A percentile compares a stretch with the other conserved stretches of the same genome.
Conservation (phyloP, 1,284 basidiomycete genomes). For the Ceratorhiza oryzae-sativae region DNA sequence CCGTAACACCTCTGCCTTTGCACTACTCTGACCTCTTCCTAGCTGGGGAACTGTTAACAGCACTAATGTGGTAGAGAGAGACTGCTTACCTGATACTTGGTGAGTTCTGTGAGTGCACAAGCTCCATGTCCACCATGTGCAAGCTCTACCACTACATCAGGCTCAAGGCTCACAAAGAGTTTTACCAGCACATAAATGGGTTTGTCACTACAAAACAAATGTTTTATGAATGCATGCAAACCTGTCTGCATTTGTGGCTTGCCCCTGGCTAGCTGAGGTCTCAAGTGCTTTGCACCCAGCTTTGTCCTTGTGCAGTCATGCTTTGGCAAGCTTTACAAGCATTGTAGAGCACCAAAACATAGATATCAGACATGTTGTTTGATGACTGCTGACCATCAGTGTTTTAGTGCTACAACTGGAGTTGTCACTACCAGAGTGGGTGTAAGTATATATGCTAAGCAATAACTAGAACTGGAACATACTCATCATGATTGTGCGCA, state of each 20-base stretch:
- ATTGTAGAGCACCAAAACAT: neutral
- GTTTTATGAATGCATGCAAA: neutral
- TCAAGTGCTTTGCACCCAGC: neutral
- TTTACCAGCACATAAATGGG: neutral
- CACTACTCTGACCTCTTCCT: neutral
- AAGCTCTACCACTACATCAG: neutral
- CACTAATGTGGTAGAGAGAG: neutral
- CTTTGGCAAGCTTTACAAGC: neutral
- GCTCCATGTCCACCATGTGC: neutral
- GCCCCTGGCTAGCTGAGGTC: neutral
- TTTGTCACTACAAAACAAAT: neutral
- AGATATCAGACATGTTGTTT: neutral
- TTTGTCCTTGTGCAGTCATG: neutral
- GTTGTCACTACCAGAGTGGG: neutral
- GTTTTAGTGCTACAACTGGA: neutral
- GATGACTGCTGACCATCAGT: neutral
- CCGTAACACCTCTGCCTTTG: slow-evolving; percentile 1
- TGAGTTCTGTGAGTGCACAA: neutral
- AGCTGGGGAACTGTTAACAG: neutral
- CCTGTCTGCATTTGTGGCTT: neutral
- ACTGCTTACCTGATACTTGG: neutral
- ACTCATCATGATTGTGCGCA: neutral
- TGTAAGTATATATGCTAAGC: neutral
- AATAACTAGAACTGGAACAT: neutral
- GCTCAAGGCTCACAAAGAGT: neutral